Evolutionary conservation across 208 protist species (phyloP).

Genomic region (Acanthamoeba lenticulata): DNA sequence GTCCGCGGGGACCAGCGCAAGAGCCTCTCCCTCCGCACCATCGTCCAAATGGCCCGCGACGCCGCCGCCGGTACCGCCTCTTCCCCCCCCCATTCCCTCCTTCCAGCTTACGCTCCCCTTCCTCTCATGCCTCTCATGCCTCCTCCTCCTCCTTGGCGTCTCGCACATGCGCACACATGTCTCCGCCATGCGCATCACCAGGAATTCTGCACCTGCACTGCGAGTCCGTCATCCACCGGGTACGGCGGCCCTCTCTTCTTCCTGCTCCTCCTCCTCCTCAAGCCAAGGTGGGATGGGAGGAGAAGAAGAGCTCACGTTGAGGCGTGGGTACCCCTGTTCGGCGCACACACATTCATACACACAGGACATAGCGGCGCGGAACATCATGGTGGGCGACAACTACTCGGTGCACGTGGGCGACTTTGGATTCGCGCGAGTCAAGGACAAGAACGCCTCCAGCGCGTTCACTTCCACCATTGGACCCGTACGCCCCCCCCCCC

Average conservation of each 20-base stretch:
- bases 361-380: slow-evolving; percentile 15
- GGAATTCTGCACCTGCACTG: slow-evolving; percentile 8
- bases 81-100: background rate
- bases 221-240: background rate
- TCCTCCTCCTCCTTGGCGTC: too few relatives aligned
- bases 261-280: too few relatives aligned
- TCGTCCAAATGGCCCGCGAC: slow-evolving; percentile 76
- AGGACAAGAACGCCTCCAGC: background rate
- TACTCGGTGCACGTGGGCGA: background rate
- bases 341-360: too few relatives aligned
- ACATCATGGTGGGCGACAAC: background rate
- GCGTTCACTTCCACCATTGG: background rate
- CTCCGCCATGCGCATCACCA: too few relatives aligned
- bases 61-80: slow-evolving; percentile 67
- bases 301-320: too few relatives aligned
- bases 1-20: background rate
- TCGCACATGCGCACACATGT: too few relatives aligned
- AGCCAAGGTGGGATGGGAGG: too few relatives aligned
- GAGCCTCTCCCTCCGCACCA: background rate
- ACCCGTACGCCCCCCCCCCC: background rate
- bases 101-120: background rate
- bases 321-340: too few relatives aligned
- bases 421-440: slow-evolving; percentile 4
- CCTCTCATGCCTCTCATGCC: too few relatives aligned
- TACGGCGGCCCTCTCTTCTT: too few relatives aligned